These are phyloP conservation scores for Leersia perrieri DNA, from an alignment of 176 grass and related monocot species.

Conservation along the genomic window DNA sequence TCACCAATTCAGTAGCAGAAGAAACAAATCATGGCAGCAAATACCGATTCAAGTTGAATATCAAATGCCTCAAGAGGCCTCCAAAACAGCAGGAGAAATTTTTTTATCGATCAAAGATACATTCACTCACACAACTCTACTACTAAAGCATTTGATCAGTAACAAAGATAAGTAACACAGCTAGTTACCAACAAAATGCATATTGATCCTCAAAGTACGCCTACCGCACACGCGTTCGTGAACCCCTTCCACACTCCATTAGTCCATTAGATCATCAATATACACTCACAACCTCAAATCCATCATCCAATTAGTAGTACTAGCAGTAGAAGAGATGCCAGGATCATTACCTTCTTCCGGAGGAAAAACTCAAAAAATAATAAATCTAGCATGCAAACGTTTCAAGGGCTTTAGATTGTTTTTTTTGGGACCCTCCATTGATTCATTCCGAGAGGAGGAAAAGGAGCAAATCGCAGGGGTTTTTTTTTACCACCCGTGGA, in stretches of 20 bases:
- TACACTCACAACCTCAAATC: slow-evolving; percentile 40
- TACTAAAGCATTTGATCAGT: slow-evolving; percentile 21
- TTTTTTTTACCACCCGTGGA: slow-evolving; percentile 75
- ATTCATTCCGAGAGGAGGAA: not conserved
- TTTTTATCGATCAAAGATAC: slow-evolving; percentile 4
- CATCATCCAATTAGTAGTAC: slow-evolving; percentile 31
- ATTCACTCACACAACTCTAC: slow-evolving; percentile 5
- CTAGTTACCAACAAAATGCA: not conserved
- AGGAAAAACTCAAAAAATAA: too few relatives aligned
- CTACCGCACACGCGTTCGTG: not conserved
- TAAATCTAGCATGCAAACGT: slow-evolving; percentile 30
- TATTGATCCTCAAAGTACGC: slow-evolving; percentile 9
- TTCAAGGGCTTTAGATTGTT: slow-evolving; percentile 22
- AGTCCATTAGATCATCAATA: slow-evolving; percentile 39
- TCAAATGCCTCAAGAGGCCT: not conserved
- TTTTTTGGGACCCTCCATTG: slow-evolving; percentile 15
- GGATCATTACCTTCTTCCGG: slow-evolving; percentile 28
- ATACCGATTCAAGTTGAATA: not conserved
- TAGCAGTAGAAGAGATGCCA: slow-evolving; percentile 24
- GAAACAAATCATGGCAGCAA: not conserved
- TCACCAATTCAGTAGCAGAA: not conserved
- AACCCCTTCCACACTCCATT: slow-evolving; percentile 12
- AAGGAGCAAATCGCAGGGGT: slow-evolving; percentile 18
- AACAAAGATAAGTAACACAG: slow-evolving; percentile 13
- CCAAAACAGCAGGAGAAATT: not conserved